These are phyloP conservation scores for Quercus variabilis DNA, from an alignment of 306 rosid species.

Conservation along the genomic window DNA sequence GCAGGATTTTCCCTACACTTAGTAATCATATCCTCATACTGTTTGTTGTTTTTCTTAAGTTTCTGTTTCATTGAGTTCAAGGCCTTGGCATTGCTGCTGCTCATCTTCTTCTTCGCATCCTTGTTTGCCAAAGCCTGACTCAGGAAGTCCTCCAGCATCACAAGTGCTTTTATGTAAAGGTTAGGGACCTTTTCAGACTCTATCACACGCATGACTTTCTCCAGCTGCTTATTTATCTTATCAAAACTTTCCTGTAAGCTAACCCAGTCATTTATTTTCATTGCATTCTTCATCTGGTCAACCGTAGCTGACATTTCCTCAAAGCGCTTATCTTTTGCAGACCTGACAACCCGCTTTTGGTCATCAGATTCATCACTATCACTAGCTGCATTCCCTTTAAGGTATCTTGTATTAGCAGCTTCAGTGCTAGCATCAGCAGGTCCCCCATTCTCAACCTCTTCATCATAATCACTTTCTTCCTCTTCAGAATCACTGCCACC, in stretches of 20 bases:
- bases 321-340: constrained; percentile 85
- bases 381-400: constrained; percentile 34
- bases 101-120: constrained; percentile 97
- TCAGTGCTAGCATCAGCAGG: constrained; percentile 33
- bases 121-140: constrained; percentile 86
- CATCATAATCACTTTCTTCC: constrained; percentile 63
- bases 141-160: constrained; percentile 82
- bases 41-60: constrained; percentile 91
- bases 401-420: constrained; percentile 34
- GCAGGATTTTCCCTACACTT: constrained; percentile 84
- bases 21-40: constrained; percentile 68
- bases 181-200: constrained; percentile 80
- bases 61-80: constrained; percentile 98
- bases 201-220: constrained; percentile 89
- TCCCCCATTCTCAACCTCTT: constrained; percentile 35
- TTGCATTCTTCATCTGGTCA: constrained; percentile 95
- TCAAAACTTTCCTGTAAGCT: constrained; percentile 94
- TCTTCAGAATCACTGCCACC: constrained; percentile 76
- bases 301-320: constrained; percentile 84
- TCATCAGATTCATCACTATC: constrained; percentile 76
- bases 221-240: constrained; percentile 88
- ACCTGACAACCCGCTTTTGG: constrained; percentile 67
- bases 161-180: constrained; percentile 86
- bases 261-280: constrained; percentile 97
- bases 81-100: constrained; percentile 98